Evolutionary conservation across 2,329 filamentous ascomycete species (phyloP), one percentile per base, ranked within the genome.

Genomic region (Whalleya microplaca): DNA sequence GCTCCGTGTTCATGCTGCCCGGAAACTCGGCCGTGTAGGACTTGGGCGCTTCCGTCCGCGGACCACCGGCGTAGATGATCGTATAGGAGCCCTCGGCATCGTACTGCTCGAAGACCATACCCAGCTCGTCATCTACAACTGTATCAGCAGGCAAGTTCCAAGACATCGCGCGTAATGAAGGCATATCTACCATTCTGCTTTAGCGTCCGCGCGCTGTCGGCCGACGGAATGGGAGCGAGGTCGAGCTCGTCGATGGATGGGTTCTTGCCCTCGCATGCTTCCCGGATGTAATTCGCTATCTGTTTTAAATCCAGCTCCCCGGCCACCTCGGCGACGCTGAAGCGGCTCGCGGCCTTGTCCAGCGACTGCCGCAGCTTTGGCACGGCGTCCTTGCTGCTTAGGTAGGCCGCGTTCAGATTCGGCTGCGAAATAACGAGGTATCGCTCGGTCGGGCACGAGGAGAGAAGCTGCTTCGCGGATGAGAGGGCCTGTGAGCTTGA

Each of bases 371-470:
- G 78, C 41, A 86, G 76, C 72, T 80, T 77, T 76, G 81, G 75
- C 78, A 76, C 70, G 73, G 63, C 58, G 70, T 73, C 75, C 70
- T 65, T 68, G 56, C 77, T 75, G 63, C 77, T 75, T 66, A 94
- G 86, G 72, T 96, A 91, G 60, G 80, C 78, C 42, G 86, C 83
- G 64, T 87, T 86, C 54, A 92, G 80, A 64, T 89, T 89, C 10
- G 90, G 87, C 71, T 96, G 92, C 27, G 86, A 84, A 59, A 96
- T 83, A 63, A 97, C 73, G 55, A 96, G 77, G 75, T 96, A 96
- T 65, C 83, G 83, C 48, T 86, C 81, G 19, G 90, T 92, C 2
- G 89, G 88, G 74, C 92, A 96, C 51, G 76, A 73, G 41, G 80
- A 77, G 21, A 96, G 82, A 48, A 86, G 70, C n/a, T 74, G 63